Evolutionary conservation across 345 rosid species (phyloP).

Genomic region (Citrus sp.): DNA sequence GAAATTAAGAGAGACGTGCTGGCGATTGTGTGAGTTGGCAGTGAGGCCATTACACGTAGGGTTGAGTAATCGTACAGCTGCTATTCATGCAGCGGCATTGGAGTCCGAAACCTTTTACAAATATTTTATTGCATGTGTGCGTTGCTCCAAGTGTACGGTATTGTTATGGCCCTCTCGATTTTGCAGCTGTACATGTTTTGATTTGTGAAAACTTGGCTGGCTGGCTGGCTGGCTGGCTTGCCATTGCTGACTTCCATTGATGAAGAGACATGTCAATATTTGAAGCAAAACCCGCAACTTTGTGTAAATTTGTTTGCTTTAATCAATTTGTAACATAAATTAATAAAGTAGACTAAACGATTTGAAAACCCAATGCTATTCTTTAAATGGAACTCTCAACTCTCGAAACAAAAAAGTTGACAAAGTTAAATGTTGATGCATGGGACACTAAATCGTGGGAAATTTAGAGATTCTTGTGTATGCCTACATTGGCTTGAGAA

Average conservation of each 20-base stretch:
- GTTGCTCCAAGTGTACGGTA: not conserved
- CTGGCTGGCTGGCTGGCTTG: not conserved
- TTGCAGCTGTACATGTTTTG: not conserved
- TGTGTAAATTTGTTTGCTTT: too few relatives aligned
- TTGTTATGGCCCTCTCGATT: not conserved
- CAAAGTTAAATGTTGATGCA: too few relatives aligned
- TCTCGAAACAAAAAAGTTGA: too few relatives aligned
- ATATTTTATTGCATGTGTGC: slow-evolving; percentile 13
- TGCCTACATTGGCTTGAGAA: too few relatives aligned
- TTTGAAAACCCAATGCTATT: too few relatives aligned
- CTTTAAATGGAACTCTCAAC: too few relatives aligned
- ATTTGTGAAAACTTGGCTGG: not conserved
- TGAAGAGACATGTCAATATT: too few relatives aligned
- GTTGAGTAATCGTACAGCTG: slow-evolving; percentile 21
- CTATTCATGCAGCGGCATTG: slow-evolving; percentile 30
- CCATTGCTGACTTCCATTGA: not conserved
- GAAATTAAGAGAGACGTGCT: not conserved
- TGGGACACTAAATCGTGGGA: too few relatives aligned
- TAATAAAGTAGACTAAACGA: too few relatives aligned
- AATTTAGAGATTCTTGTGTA: too few relatives aligned
- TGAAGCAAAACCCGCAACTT: too few relatives aligned
- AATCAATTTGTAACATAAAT: too few relatives aligned
- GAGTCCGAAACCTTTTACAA: slow-evolving; percentile 8
- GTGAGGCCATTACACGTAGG: slow-evolving; percentile 25
- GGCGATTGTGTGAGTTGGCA: not conserved